A percentile compares a stretch with the other conserved stretches of the same genome.
Evolutionary conservation across 306 rosid genomes (phyloP).

Genomic region (Begonia fuchsioides): DNA sequence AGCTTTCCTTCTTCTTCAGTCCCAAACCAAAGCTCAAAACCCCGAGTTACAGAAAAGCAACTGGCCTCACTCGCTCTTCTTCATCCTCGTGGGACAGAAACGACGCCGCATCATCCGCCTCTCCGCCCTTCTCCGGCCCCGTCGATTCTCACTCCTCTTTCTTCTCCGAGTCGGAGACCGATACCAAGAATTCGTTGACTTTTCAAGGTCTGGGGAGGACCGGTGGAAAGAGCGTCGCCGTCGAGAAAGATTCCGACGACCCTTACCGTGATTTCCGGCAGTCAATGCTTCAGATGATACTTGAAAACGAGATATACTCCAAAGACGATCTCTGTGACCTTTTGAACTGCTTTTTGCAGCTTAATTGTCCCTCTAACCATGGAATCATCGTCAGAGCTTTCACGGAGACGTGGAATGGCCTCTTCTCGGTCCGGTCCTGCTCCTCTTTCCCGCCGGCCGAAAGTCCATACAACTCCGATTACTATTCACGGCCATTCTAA

Average conservation of each 20-base stretch:
- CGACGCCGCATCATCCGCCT: slow-evolving; percentile 7
- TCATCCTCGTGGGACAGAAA: slow-evolving; percentile 6
- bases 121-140: slow-evolving; percentile 16
- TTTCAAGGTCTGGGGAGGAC: slow-evolving; percentile 44
- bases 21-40: slow-evolving; percentile 31
- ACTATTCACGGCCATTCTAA: background rate
- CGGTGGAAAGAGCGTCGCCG: slow-evolving; percentile 71
- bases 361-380: slow-evolving; percentile 63
- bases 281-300: slow-evolving; percentile 88
- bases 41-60: background rate
- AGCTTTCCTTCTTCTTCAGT: slow-evolving; percentile 29
- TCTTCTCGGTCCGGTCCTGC: slow-evolving; percentile 34
- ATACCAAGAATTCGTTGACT: slow-evolving; percentile 7
- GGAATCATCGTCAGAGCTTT: slow-evolving; percentile 66
- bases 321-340: slow-evolving; percentile 65
- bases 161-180: slow-evolving; percentile 20
- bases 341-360: slow-evolving; percentile 68
- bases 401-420: slow-evolving; percentile 85
- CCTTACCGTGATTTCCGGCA: slow-evolving; percentile 75
- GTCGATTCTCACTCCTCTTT: slow-evolving; percentile 15
- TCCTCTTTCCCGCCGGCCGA: background rate
- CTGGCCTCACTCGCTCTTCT: slow-evolving; percentile 6
- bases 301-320: slow-evolving; percentile 77
- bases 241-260: slow-evolving; percentile 86
- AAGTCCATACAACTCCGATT: background rate